Conservation (phyloP, 1,139 yeast species). For the Debaryomycetaceae sp. region DNA sequence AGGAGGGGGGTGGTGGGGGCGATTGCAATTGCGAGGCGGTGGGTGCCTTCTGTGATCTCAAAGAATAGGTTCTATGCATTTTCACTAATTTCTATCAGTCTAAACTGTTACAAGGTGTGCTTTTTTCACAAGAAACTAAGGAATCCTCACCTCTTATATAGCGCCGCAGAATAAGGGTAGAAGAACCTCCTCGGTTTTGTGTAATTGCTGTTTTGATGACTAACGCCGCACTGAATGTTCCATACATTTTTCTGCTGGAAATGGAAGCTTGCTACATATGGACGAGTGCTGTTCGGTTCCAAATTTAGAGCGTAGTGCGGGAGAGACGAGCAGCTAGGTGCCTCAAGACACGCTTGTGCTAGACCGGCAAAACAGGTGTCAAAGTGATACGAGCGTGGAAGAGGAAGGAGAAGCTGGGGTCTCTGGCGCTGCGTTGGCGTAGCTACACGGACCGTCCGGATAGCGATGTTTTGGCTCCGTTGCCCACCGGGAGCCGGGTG, state of each 20-base stretch:
- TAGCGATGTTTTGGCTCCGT: too few species aligned
- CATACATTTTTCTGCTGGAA: background rate
- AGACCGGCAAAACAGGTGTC: too few species aligned
- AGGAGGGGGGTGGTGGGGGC: conserved; percentile 89
- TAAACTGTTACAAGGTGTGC: background rate
- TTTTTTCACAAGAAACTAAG: background rate
- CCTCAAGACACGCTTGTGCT: too few species aligned
- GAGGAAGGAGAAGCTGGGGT: too few species aligned
- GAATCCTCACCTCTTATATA: conserved; percentile 2
- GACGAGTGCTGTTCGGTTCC: too few species aligned
- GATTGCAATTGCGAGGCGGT: conserved; percentile 93
- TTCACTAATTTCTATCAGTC: conserved; percentile 9
- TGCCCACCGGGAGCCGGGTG: too few species aligned
- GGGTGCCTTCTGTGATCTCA: conserved; percentile 93
- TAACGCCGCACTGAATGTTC: conserved; percentile 3
- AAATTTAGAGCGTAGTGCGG: too few species aligned
- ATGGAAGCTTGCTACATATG: background rate
- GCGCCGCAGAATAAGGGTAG: background rate
- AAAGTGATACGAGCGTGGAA: too few species aligned
- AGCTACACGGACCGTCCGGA: too few species aligned
- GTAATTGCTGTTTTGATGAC: conserved; percentile 5
- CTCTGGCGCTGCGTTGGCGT: too few species aligned
- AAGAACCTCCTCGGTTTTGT: background rate
- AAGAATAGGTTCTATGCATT: conserved; percentile 98
- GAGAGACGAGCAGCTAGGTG: too few species aligned